These are phyloP conservation scores for Heterobasidion parviporum DNA, from an alignment of 1,284 basidiomycete genomes.

Conservation along the genomic window DNA sequence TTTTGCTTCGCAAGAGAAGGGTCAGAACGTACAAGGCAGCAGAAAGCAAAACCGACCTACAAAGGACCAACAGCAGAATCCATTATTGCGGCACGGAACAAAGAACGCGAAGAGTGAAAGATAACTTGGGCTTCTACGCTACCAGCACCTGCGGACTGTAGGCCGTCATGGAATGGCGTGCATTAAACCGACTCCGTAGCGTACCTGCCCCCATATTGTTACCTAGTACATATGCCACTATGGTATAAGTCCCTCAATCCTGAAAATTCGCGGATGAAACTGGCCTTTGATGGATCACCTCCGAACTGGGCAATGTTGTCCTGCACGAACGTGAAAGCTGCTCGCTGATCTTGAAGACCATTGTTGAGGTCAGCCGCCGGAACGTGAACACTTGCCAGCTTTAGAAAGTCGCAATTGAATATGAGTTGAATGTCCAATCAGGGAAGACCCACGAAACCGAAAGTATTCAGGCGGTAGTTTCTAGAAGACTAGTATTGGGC, in stretches of 20 bases:
- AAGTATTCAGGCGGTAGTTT: slow-evolving; percentile 51
- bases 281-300: slow-evolving; percentile 53
- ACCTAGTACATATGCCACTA: slow-evolving; percentile 25
- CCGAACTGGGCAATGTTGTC: slow-evolving; percentile 56
- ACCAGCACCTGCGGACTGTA: slow-evolving; percentile 50
- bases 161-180: background rate
- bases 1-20: slow-evolving; percentile 33
- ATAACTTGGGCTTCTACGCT: slow-evolving; percentile 42
- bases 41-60: slow-evolving; percentile 23
- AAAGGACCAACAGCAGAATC: slow-evolving; percentile 50
- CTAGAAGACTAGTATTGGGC: slow-evolving; percentile 17
- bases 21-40: background rate
- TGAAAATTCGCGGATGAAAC: background rate
- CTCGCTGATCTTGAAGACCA: slow-evolving; percentile 48
- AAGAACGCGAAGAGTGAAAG: slow-evolving; percentile 27
- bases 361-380: slow-evolving; percentile 42
- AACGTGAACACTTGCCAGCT: slow-evolving; percentile 44
- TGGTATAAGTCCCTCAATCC: too few species aligned
- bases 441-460: slow-evolving; percentile 41
- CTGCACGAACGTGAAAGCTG: slow-evolving; percentile 52
- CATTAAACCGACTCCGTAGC: background rate
- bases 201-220: slow-evolving; percentile 54
- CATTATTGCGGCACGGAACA: slow-evolving; percentile 47
- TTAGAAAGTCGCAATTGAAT: slow-evolving; percentile 4
- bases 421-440: background rate